A percentile compares a stretch with the other conserved stretches of the same genome.
Evolutionary conservation across 352 stramenopile genomes (phyloP).

Genomic region (Phytophthora uliginosa): DNA sequence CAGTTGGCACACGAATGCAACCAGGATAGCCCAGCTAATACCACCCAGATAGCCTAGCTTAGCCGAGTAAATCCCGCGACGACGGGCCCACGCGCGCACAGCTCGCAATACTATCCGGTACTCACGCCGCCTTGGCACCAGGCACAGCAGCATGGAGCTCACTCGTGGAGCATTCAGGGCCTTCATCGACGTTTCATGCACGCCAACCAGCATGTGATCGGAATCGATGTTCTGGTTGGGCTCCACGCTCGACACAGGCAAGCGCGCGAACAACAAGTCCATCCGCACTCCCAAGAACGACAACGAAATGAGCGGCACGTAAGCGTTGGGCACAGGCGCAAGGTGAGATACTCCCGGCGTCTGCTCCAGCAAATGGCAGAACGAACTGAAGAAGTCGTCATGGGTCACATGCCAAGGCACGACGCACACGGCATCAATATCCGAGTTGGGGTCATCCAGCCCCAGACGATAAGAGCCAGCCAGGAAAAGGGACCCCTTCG

Average conservation of each 20-base stretch:
- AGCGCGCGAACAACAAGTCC: slow-evolving; percentile 93
- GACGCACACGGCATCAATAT: slow-evolving; percentile 90
- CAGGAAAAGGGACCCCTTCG: slow-evolving; percentile 79
- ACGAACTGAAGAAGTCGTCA: slow-evolving; percentile 90
- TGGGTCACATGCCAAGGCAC: slow-evolving; percentile 85
- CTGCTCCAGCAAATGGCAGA: slow-evolving; percentile 72
- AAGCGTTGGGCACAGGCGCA: slow-evolving; percentile 89
- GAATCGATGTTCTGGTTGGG: slow-evolving; percentile 87
- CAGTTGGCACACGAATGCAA: slow-evolving; percentile 95
- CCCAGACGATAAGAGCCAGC: slow-evolving; percentile 91
- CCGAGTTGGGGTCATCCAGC: slow-evolving; percentile 83
- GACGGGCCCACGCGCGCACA: slow-evolving; percentile 81
- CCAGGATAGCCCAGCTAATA: slow-evolving; percentile 99
- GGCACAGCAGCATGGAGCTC: slow-evolving; percentile 95
- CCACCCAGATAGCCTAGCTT: slow-evolving; percentile 98
- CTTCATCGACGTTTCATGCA: slow-evolving; percentile 96
- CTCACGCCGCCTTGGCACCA: slow-evolving; percentile 89
- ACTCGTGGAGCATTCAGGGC: slow-evolving; percentile 95
- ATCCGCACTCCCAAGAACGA: slow-evolving; percentile 90
- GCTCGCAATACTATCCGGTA: slow-evolving; percentile 91
- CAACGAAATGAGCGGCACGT: slow-evolving; percentile 95
- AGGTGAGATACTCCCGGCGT: slow-evolving; percentile 79
- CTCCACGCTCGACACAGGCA: slow-evolving; percentile 73
- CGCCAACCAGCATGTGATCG: slow-evolving; percentile 92
- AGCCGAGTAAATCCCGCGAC: slow-evolving; percentile 97